Evolutionary conservation across 1,139 yeast genomes (phyloP).

Genomic region (Magnusiomyces sp.): DNA sequence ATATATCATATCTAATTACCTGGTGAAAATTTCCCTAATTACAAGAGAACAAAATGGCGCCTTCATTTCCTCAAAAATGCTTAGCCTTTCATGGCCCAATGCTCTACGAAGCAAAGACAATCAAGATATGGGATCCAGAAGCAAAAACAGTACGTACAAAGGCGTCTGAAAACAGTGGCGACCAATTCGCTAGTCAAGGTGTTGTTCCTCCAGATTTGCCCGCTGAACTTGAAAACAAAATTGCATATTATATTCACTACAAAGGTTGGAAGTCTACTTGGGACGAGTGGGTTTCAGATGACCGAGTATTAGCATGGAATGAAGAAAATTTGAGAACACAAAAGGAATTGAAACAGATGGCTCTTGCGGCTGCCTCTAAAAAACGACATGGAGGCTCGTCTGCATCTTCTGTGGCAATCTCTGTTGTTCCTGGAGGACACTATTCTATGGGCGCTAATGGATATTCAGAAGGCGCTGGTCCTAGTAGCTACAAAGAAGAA

Average conservation of each 20-base stretch:
- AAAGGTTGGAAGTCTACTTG: slow-evolving; percentile 93
- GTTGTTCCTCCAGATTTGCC: slow-evolving; percentile 38
- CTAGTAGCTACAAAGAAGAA: neutral
- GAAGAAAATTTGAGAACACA: slow-evolving; percentile 62
- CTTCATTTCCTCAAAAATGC: slow-evolving; percentile 32
- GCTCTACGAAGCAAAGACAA: slow-evolving; percentile 78
- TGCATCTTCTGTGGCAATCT: slow-evolving; percentile 4
- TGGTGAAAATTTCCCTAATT: no score
- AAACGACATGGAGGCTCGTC: slow-evolving; percentile 10
- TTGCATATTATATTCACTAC: slow-evolving; percentile 70
- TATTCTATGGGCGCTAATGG: neutral
- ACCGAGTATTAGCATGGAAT: slow-evolving; percentile 58
- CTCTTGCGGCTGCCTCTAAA: slow-evolving; percentile 32
- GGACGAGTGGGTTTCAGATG: slow-evolving; percentile 91
- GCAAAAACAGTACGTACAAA: slow-evolving; percentile 26
- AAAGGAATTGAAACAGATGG: slow-evolving; percentile 50
- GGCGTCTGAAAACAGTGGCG: slow-evolving; percentile 15
- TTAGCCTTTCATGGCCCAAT: slow-evolving; percentile 89
- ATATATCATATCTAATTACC: no score
- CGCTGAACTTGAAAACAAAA: slow-evolving; percentile 31
- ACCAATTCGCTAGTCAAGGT: slow-evolving; percentile 22
- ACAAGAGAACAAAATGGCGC: slow-evolving; percentile 3
- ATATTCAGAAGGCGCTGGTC: slow-evolving; percentile 6
- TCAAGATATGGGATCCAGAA: slow-evolving; percentile 53
- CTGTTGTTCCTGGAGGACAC: slow-evolving; percentile 9